Percentiles rank a stretch among this genome's conserved stretches.
Evolutionary conservation across 441 rosid species (phyloP).

Genomic region (Arabidopsis lyrata): DNA sequence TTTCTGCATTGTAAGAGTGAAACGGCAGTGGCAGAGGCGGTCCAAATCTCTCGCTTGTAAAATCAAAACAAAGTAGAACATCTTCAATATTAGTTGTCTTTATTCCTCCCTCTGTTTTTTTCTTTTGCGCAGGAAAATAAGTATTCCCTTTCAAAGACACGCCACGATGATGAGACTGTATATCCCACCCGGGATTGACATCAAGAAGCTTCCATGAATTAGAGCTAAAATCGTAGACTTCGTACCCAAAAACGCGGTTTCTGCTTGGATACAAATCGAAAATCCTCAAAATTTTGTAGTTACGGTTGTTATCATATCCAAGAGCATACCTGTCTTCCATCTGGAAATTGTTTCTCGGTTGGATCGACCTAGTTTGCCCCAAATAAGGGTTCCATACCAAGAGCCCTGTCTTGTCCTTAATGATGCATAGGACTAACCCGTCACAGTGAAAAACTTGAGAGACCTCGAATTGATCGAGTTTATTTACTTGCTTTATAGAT

Average conservation of each 20-base stretch:
- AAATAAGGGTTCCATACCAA: neutral
- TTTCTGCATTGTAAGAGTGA: neutral
- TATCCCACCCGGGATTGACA: neutral
- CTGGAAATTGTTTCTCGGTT: neutral
- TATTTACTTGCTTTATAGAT: neutral
- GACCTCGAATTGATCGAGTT: neutral
- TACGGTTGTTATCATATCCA: neutral
- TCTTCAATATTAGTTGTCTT: neutral
- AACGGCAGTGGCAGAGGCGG: neutral
- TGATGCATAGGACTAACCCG: neutral
- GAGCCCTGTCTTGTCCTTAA: neutral
- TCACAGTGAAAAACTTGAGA: neutral
- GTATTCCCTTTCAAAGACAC: neutral
- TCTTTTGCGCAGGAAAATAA: neutral
- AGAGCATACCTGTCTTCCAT: neutral
- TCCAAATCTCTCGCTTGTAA: neutral
- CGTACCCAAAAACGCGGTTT: neutral
- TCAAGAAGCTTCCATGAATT: neutral
- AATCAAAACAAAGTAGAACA: no score
- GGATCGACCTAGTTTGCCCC: neutral
- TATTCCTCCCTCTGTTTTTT: neutral
- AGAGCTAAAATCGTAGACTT: neutral
- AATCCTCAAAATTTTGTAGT: neutral
- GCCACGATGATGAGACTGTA: neutral
- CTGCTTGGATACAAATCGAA: neutral